A percentile compares a stretch with the other conserved stretches of the same genome.
phyloP scores from a whole-genome alignment of 805 yeast genomes.

The Candida qinlingensis region DNA sequence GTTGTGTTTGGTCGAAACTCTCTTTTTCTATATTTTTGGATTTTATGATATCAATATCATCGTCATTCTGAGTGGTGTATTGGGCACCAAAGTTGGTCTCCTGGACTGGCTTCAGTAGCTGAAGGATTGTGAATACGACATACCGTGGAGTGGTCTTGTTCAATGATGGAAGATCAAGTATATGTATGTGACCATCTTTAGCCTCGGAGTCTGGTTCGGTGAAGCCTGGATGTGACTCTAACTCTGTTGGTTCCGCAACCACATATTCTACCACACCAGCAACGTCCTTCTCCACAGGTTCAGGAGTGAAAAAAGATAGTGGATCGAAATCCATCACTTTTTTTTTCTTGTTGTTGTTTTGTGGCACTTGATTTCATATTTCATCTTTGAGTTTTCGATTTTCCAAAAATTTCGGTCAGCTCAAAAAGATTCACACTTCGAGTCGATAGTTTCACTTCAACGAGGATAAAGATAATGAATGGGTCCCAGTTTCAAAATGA shows the following conservation, averaged over 20 bases:
- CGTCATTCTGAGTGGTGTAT: not conserved
- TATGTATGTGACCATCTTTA: constrained; percentile 29
- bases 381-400: too few relatives aligned
- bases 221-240: not conserved
- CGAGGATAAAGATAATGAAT: too few relatives aligned
- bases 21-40: constrained; percentile 23
- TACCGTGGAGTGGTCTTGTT: constrained; percentile 39
- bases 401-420: too few relatives aligned
- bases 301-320: constrained; percentile 28
- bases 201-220: too few relatives aligned
- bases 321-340: constrained; percentile 29
- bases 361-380: too few relatives aligned
- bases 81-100: constrained; percentile 44
- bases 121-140: constrained; percentile 40
- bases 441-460: too few relatives aligned
- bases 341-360: not conserved
- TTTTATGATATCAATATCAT: constrained; percentile 24
- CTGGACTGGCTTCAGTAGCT: constrained; percentile 43
- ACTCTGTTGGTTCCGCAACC: not conserved
- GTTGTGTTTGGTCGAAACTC: constrained; percentile 26
- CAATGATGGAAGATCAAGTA: constrained; percentile 56
- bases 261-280: not conserved
- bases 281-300: not conserved
- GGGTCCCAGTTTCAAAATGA: too few relatives aligned
- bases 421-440: too few relatives aligned